These are phyloP conservation scores for Neonectria ditissima DNA, from an alignment of 2,329 filamentous ascomycete genomes.

Conservation along the genomic window DNA sequence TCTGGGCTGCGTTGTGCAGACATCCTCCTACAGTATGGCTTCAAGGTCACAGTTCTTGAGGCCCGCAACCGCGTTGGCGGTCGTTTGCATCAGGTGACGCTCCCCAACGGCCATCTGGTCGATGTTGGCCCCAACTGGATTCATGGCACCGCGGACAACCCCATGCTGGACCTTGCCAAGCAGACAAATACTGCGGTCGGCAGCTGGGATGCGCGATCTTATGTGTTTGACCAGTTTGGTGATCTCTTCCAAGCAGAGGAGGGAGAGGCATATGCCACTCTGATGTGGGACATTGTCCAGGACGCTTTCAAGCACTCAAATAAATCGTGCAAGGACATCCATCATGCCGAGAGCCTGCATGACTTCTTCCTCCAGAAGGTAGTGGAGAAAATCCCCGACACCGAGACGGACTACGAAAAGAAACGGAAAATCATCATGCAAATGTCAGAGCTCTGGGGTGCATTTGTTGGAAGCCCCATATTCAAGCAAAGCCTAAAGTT, in stretches of 20 bases:
- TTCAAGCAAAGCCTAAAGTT: conserved; percentile 77
- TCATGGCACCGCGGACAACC: conserved; percentile 78
- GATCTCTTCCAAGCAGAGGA: conserved; percentile 59
- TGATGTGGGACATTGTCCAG: conserved; percentile 77
- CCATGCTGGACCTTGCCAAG: conserved; percentile 74
- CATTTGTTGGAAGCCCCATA: conserved; percentile 75
- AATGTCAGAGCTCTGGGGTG: conserved; percentile 75
- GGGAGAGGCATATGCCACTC: conserved; percentile 59
- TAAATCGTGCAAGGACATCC: conserved; percentile 62
- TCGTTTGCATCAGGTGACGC: conserved; percentile 65
- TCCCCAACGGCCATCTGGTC: conserved; percentile 62
- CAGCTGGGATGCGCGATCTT: conserved; percentile 63
- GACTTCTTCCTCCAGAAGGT: conserved; percentile 66
- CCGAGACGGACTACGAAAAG: conserved; percentile 53
- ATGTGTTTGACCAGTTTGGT: conserved; percentile 69
- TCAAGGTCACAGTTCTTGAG: conserved; percentile 77
- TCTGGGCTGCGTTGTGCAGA: conserved; percentile 79
- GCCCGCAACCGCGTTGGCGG: conserved; percentile 76
- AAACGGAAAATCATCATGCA: conserved; percentile 61
- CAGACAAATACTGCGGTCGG: conserved; percentile 66
- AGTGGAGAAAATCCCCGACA: conserved; percentile 58
- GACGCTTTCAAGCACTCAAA: conserved; percentile 77
- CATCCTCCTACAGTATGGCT: conserved; percentile 72
- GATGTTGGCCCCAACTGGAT: conserved; percentile 84
- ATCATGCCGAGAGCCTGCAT: conserved; percentile 59